Evolutionary conservation across 495 filamentous ascomycete genomes (phyloP).

Genomic region (Aspergillus olivimuriae): DNA sequence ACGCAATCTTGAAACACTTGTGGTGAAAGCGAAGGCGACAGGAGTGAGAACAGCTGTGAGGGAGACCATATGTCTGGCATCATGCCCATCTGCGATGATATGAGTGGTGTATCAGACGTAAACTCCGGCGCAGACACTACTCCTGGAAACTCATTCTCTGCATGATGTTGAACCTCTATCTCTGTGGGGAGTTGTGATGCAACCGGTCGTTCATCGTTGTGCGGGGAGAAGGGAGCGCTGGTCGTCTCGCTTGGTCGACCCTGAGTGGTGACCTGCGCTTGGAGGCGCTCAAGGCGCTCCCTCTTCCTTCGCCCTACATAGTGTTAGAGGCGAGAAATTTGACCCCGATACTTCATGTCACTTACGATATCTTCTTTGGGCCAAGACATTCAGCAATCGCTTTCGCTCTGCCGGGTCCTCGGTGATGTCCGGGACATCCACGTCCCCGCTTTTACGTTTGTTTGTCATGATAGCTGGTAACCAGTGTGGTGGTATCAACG

Average conservation of each 20-base stretch:
- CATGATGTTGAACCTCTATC: no score
- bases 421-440: slow-evolving; percentile 12
- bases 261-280: background rate
- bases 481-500: no score
- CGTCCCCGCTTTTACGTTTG: slow-evolving; percentile 2
- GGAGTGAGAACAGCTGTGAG: background rate
- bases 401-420: slow-evolving; percentile 40
- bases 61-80: background rate
- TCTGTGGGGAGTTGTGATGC: no score
- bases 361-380: slow-evolving; percentile 45
- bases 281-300: background rate
- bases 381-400: slow-evolving; percentile 43
- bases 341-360: background rate
- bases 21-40: background rate
- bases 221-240: no score
- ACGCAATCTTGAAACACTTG: background rate
- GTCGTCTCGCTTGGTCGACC: no score
- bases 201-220: no score
- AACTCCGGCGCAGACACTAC: background rate
- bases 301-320: background rate
- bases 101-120: background rate
- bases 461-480: no score
- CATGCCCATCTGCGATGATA: no score
- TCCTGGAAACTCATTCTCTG: background rate
- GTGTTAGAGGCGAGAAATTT: no score